Evolutionary conservation across 1,284 basidiomycete species (phyloP), one percentile per base, ranked within the genome.

Genomic region (Moesziomyces globuligerus): DNA sequence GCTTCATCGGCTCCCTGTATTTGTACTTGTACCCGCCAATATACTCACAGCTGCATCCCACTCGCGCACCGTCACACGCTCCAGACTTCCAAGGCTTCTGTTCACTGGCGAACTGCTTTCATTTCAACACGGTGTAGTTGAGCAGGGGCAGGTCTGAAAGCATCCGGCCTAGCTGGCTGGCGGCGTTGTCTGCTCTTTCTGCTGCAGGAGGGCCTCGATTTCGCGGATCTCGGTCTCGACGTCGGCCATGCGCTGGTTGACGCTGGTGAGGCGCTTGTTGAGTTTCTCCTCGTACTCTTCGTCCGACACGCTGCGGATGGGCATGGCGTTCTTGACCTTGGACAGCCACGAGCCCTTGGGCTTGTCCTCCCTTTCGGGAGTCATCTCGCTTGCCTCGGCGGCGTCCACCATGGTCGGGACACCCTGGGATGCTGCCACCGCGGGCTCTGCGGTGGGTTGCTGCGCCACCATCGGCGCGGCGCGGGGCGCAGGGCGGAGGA

Each of bases 221-320:
- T 72, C 64, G 40, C 50, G 34, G 3, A 74, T 53, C 52, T 74
- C 68, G 13, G 25, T 18, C 44, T 72, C 54, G 6, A 69, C 53
- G 39, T 59, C 62, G 7, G 59, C 60, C 44, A 72, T 53, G 17
- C 68, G 44, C 32, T 65, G 64, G 26, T 72, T 61, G 10, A 74
- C 57, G 20, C 41, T 38, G 23, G 23, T 42, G 34, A 74, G 39
- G 34, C 62, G 45, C 21, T 52, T 52, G 36, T 60, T 50, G 18
- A 74, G 38, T 43, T 67, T 72, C 8, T 23, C 20, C 56, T 72
- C 68, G 38, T 74, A 74, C 60, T 74, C 69, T 37, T 74, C 59
- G 40, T 74, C 70, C 34, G 69, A 61, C 20, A 74, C 49, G 41
- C 58, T 64, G n/a, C 57, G 23, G 34, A 74, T 61, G 37, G 72